A percentile compares a stretch with the other conserved stretches of the same genome.
Evolutionary conservation across 148 eudicot genomes (phyloP).

Genomic region (Rhododendron griersonianum): DNA sequence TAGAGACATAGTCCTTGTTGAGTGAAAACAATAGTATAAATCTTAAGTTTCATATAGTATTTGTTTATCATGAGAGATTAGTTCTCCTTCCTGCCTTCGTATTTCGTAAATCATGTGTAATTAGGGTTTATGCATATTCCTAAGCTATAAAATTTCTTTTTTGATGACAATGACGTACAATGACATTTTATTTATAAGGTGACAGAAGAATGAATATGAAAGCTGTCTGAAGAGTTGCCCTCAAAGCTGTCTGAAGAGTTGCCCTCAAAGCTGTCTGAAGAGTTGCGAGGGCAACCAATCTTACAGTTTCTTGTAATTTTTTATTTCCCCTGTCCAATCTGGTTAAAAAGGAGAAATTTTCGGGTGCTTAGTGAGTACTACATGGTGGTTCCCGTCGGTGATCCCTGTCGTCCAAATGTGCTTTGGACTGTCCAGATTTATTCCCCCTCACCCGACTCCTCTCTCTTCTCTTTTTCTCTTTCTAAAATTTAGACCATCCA

Average conservation of each 20-base stretch:
- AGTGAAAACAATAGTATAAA: no score
- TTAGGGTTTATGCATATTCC: not conserved
- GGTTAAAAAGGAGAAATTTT: not conserved
- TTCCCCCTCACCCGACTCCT: no score
- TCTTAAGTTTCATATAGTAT: no score
- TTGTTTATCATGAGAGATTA: no score
- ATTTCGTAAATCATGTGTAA: not conserved
- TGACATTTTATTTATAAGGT: not conserved
- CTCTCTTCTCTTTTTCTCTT: no score
- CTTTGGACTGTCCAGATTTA: no score
- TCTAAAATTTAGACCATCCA: no score
- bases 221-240: not conserved
- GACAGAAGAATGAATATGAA: not conserved
- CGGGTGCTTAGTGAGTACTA: rapidly evolving
- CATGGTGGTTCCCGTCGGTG: no score
- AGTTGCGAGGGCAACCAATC: not conserved
- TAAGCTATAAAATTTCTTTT: not conserved
- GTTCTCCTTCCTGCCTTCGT: not conserved
- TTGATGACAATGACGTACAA: not conserved
- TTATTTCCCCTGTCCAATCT: not conserved
- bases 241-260: not conserved
- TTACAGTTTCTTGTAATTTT: not conserved
- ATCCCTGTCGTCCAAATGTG: no score
- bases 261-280: not conserved
- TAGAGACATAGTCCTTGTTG: no score